Base-by-base conservation (phyloP, 2,329 filamentous ascomycete genomes). In the Epichloe typhina region DNA sequence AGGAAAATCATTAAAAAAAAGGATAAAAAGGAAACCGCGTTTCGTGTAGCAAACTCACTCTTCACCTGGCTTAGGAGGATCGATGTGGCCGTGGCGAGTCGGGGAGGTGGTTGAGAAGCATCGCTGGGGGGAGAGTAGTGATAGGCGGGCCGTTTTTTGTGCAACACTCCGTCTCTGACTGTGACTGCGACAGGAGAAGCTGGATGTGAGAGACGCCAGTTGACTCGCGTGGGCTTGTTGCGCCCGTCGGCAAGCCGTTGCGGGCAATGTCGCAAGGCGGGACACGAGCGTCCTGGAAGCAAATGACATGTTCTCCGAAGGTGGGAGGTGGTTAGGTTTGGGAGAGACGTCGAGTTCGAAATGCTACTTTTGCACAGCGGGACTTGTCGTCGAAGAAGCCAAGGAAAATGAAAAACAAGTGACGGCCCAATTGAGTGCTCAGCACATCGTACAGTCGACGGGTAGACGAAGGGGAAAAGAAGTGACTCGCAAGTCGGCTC, bases 41-140 rank as follows among this genome's bases (percentile, higher is more conserved):
- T 33, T 15, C 19, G 41, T 38, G 12, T 23, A 36, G 19, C 7
- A n/a, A 6, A 69, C 84, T 63, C 73, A 94, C 88, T 96, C 93
- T 76, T 97, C 88, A 46, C 93, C 93, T 0, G 88, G 79, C 69
- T 90, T 91, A 2, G 93, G 91, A 33, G 86, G 79, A 51, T 83
- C 80, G 59, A 96, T 70, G 66, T 97, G 88, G 45, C 86, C 88
- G 67, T 98, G 93, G 47, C 66, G 70, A 50, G 70, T 67, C 51
- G 71, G 62, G 11, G 77, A 63, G 4, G 83, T 83, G 11, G 76
- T 79, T 41, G 84, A 85, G 65, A 96, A 93, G 50, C 65, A 66
- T 61, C 83, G 63, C 19, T 52, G 57, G 33, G 57, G 56, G 33
- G 43, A 3, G 4, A 37, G 13, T 8, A 36, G 15, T 3, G 33